phyloP scores from a whole-genome alignment of 2,329 filamentous ascomycete genomes.

The Nemania sp. region DNA sequence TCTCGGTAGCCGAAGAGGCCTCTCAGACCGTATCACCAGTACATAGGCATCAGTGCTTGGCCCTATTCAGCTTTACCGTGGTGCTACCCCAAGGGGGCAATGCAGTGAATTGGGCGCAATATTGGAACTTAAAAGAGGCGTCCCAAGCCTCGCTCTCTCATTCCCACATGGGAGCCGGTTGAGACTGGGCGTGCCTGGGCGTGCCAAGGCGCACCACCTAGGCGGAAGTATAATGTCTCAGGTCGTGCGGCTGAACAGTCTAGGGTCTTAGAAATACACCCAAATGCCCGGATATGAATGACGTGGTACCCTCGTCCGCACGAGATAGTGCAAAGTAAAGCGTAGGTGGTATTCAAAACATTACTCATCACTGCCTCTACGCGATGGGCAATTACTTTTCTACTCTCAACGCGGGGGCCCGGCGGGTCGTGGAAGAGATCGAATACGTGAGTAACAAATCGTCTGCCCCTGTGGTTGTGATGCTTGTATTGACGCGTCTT shows the following conservation, averaged over 20 bases:
- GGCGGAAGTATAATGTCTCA: not conserved
- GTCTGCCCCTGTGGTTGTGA: not conserved
- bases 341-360: not conserved
- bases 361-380: not conserved
- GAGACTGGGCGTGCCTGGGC: not conserved
- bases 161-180: not conserved
- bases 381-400: conserved; percentile 32
- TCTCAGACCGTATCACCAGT: not conserved
- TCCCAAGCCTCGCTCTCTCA: no score
- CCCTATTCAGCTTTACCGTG: no score
- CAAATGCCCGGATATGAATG: not conserved
- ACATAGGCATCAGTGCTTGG: not conserved
- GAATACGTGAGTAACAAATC: conserved; percentile 28
- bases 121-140: not conserved
- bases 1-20: not conserved
- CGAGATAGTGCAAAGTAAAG: not conserved
- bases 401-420: conserved; percentile 22
- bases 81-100: not conserved
- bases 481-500: not conserved
- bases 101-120: not conserved
- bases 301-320: not conserved
- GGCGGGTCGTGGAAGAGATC: conserved; percentile 30
- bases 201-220: not conserved
- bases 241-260: not conserved
- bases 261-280: conserved; percentile 2